Percentiles rank a stretch among this genome's conserved stretches.
These are phyloP conservation scores for Fusarium aywerte DNA, from an alignment of 2,329 filamentous ascomycete genomes.

Conservation along the genomic window DNA sequence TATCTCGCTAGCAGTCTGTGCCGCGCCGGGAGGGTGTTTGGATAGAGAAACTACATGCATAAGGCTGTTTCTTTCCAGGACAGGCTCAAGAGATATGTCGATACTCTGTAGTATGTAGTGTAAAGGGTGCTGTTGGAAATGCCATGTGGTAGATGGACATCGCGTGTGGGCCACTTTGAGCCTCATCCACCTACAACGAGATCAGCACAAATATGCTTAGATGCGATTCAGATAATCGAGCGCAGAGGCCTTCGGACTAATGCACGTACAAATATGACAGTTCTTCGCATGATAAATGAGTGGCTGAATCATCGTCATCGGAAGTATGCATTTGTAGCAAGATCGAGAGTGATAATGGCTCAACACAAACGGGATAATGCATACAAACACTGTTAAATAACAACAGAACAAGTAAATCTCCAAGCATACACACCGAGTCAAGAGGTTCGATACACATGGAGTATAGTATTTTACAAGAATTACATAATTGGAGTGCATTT, in stretches of 20 bases:
- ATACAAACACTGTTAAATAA: not conserved
- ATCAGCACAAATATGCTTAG: not conserved
- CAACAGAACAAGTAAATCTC: not conserved
- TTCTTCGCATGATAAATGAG: not conserved
- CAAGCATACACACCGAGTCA: not conserved
- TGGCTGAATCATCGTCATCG: not conserved
- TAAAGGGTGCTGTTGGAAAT: not conserved
- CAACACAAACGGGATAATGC: constrained; percentile 1
- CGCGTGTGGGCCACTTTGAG: constrained; percentile 15
- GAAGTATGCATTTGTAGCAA: not conserved
- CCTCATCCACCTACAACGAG: constrained; percentile 6
- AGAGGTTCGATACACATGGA: not conserved
- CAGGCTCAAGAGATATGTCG: not conserved
- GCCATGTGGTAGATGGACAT: constrained; percentile 9
- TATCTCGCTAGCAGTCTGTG: constrained; percentile 17
- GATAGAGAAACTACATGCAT: constrained; percentile 15
- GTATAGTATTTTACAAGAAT: not conserved
- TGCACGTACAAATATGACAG: not conserved
- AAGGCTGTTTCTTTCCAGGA: not conserved
- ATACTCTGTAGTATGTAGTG: not conserved
- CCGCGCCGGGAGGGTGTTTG: constrained; percentile 22
- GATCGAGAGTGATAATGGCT: not conserved
- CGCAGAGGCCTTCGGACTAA: not conserved
- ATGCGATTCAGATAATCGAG: not conserved
- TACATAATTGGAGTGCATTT: no score